Conservation (phyloP, 768 basidiomycete species). For the Lactarius hengduanensis region DNA sequence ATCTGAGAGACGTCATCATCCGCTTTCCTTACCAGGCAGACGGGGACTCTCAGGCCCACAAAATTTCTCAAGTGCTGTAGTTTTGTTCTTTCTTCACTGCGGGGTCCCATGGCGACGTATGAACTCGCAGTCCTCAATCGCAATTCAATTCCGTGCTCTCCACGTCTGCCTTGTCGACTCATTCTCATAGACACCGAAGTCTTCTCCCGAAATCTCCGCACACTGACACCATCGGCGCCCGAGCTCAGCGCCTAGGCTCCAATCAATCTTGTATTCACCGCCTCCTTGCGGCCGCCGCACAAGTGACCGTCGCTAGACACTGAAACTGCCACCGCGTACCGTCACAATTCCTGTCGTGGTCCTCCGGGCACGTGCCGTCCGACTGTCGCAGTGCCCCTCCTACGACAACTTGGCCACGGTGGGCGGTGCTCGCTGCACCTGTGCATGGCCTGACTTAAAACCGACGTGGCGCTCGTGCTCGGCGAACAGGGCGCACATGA, state of each 20-base stretch:
- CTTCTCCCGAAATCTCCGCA: conserved; percentile 16
- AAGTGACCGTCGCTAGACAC: background rate
- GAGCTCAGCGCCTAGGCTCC: background rate
- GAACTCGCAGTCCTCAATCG: conserved; percentile 20
- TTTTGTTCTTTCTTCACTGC: background rate
- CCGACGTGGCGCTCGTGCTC: conserved; percentile 51
- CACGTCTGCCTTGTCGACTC: background rate
- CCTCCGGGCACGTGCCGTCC: conserved; percentile 22
- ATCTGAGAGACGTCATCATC: conserved; percentile 17
- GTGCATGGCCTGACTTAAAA: conserved; percentile 27
- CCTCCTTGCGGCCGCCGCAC: background rate
- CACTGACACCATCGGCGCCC: conserved; percentile 8
- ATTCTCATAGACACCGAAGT: conserved; percentile 18
- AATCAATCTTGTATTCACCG: background rate
- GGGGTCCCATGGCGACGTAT: conserved; percentile 19
- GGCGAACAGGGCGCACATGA: conserved; percentile 48
- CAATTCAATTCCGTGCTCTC: background rate
- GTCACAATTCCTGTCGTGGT: conserved; percentile 13
- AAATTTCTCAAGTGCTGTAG: background rate
- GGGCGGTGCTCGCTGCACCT: conserved; percentile 34
- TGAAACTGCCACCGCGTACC: background rate
- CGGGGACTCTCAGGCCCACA: no score
- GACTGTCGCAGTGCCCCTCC: conserved; percentile 21
- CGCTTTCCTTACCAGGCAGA: conserved; percentile 21
- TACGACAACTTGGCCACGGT: background rate